Base-by-base conservation (phyloP, 176 grass and related monocot species). In the Pharus latifolius region DNA sequence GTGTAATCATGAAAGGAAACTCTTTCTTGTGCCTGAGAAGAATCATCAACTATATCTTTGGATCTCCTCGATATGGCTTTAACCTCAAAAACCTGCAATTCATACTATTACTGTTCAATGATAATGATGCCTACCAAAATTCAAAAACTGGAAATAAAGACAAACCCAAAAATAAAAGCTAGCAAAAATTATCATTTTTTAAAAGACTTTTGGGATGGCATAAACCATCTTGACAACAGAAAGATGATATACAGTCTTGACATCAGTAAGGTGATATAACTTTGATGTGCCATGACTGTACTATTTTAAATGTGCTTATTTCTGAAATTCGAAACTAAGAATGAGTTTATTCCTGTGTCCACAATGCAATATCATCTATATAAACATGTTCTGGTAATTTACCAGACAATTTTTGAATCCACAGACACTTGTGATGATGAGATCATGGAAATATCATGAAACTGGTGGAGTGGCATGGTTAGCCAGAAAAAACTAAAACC, bases 1-100 rank as follows among this genome's bases (percentile, higher is more conserved):
- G 75, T 78, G 22, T 53, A 57, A 16, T 74, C 80, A 76, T 61
- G 42, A 62, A 56, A 57, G 28, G 45, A 42, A 68, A 67, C 44
- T n/a, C 16, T 63, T 78, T 74, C 69, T 72, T 73, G 73, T 63
- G 54, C 63, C 30, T 11, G 40, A 80, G 78, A 86, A 82, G 65
- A 56, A 71, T 70, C 58, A 12, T 74, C 45, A 24, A 65, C 32
- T 47, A 23, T 65, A 84, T 79, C 50, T 47, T 56, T 90, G 7
- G 80, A 89, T 80, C 34, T 83, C 57, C 90, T 45, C 37, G 50
- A 79, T 66, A 90, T 23, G 65, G 74, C 65, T 75, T 80, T 78
- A 62, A 68, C 68, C 78, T 88, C 78, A 60, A 90, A 70, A 83
- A 97, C 78, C 94, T 97, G 79, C 33, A 77, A 82, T 76, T 44